A percentile compares a stretch with the other conserved stretches of the same genome.
Conservation (phyloP, 306 rosid genomes). For the Castanopsis chinensis region DNA sequence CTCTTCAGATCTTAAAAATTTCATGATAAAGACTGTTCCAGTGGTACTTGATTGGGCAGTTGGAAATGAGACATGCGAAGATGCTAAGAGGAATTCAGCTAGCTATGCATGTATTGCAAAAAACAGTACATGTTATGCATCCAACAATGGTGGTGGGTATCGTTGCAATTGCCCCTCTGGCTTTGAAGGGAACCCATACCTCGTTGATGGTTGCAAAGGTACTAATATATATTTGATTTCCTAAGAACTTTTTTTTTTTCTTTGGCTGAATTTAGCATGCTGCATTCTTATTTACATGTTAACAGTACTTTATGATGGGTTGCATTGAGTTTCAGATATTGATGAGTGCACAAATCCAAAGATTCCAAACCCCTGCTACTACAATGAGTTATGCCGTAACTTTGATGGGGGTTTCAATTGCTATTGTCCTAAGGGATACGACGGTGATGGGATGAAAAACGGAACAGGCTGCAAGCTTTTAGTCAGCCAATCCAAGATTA, state of each 20-base stretch:
- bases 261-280: not conserved
- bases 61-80: constrained; percentile 20
- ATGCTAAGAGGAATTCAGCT: not conserved
- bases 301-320: not conserved
- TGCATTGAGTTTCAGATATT: not conserved
- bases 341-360: not conserved
- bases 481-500: not conserved
- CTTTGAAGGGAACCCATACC: not conserved
- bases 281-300: too few species aligned
- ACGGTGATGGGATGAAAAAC: not conserved
- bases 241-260: not conserved
- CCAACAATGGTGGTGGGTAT: constrained; percentile 15
- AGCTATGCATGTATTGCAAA: constrained; percentile 13
- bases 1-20: not conserved
- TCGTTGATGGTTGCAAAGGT: not conserved
- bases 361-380: not conserved
- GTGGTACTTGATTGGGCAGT: constrained; percentile 42
- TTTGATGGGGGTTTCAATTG: not conserved
- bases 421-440: not conserved
- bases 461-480: not conserved
- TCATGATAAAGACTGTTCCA: not conserved
- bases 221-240: too few species aligned
- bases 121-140: not conserved
- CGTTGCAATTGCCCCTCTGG: too few species aligned
- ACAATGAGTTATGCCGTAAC: not conserved